phyloP scores from a whole-genome alignment of 768 basidiomycete genomes.

The Megacollybia marginata region DNA sequence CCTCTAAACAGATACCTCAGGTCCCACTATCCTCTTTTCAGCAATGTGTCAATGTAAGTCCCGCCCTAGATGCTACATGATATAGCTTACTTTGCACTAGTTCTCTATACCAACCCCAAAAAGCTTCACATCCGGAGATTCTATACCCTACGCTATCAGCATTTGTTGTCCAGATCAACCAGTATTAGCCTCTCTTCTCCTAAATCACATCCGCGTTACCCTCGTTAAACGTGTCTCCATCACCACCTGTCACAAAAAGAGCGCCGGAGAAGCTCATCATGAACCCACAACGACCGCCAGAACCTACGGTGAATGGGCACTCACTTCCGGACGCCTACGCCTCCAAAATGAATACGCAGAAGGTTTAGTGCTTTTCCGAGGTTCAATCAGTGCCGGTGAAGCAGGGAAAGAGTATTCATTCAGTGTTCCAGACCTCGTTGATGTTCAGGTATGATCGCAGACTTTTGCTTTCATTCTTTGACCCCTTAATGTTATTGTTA shows the following conservation, averaged over 20 bases:
- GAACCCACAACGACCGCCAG: too few relatives aligned
- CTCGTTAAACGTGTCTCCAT: conserved; percentile 26
- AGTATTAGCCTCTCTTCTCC: conserved; percentile 16
- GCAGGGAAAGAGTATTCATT: conserved; percentile 31
- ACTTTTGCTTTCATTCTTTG: not conserved
- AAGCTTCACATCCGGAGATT: not conserved
- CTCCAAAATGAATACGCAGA: conserved; percentile 25
- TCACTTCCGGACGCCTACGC: conserved; percentile 13
- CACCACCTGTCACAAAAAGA: not conserved
- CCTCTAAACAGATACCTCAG: too few relatives aligned
- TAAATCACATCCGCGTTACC: conserved; percentile 24
- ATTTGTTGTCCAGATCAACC: not conserved
- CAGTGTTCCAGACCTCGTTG: conserved; percentile 21
- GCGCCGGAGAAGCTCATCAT: too few relatives aligned
- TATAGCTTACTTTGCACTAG: not conserved
- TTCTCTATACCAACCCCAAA: not conserved
- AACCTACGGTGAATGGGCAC: too few relatives aligned
- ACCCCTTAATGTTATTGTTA: conserved; percentile 1
- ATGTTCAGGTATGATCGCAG: conserved; percentile 23
- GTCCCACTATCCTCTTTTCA: too few relatives aligned
- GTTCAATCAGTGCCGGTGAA: conserved; percentile 27
- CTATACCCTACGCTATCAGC: not conserved
- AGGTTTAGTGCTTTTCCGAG: conserved; percentile 25
- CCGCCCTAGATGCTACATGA: not conserved
- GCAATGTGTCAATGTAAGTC: not conserved